These are phyloP conservation scores for Podospora bellae-mahoneyi DNA, from an alignment of 495 filamentous ascomycete genomes.

Conservation along the genomic window DNA sequence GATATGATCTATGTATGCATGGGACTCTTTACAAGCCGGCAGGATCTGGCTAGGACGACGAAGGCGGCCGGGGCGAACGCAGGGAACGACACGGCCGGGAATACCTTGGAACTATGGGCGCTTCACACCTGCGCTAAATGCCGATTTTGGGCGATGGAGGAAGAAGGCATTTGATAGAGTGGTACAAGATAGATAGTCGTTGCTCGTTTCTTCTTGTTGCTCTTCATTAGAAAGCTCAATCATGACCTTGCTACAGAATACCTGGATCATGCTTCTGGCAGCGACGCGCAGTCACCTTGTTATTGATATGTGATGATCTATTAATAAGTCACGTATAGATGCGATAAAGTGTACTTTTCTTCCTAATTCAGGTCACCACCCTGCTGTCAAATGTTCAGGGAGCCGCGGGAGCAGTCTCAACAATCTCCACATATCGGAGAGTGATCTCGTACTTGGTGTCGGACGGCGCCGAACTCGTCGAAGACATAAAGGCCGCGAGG, in stretches of 20 bases:
- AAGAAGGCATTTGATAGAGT: not conserved
- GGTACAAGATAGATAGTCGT: not conserved
- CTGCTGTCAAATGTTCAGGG: not conserved
- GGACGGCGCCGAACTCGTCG: slow-evolving; percentile 4
- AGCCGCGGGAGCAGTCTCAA: no score
- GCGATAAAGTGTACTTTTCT: no score
- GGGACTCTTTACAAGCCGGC: not conserved
- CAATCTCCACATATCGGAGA: not conserved
- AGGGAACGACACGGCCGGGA: not conserved
- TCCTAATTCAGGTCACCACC: no score
- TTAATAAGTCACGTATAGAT: no score
- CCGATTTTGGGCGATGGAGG: not conserved
- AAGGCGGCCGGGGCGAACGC: not conserved
- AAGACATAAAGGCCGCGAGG: slow-evolving; percentile 6
- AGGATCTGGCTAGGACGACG: not conserved
- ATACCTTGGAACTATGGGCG: not conserved
- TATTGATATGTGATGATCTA: no score
- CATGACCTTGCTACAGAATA: no score
- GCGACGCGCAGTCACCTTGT: no score
- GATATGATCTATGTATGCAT: not conserved
- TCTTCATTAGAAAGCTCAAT: no score
- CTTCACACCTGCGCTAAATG: not conserved
- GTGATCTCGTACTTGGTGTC: slow-evolving; percentile 15
- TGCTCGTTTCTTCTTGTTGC: not conserved
- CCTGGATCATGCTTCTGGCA: no score